phyloP scores from a whole-genome alignment of 140 eudicot genomes.

The Artemisia princeps region DNA sequence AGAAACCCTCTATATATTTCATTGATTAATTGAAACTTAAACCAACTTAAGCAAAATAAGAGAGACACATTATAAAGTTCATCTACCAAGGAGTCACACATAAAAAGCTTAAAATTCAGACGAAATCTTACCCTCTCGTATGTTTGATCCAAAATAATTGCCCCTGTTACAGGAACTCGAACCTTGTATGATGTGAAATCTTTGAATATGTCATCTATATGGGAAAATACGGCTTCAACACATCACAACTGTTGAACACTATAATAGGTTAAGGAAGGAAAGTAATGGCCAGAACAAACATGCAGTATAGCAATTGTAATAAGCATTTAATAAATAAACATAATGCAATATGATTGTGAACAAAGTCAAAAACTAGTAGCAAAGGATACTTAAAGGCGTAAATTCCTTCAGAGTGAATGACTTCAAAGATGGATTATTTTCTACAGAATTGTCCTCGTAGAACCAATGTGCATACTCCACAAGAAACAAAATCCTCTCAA shows the following conservation, averaged over 20 bases:
- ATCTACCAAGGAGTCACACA: neutral
- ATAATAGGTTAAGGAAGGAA: conserved; percentile 47
- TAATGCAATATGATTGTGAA: neutral
- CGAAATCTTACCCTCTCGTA: conserved; percentile 65
- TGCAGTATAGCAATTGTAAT: neutral
- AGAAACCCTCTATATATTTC: too few relatives aligned
- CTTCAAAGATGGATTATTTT: conserved; percentile 83
- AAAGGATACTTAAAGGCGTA: conserved; percentile 89
- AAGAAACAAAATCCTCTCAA: conserved; percentile 87
- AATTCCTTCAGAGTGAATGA: conserved; percentile 87
- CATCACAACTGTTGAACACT: conserved; percentile 97
- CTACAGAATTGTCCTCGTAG: conserved; percentile 91
- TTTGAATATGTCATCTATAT: conserved; percentile 90
- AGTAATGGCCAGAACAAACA: neutral
- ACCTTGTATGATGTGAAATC: conserved; percentile 96
- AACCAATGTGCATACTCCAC: conserved; percentile 99
- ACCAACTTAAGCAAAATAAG: conserved; percentile 1
- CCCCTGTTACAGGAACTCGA: conserved; percentile 98
- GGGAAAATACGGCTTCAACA: conserved; percentile 80
- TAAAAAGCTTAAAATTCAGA: neutral
- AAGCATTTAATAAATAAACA: too few relatives aligned
- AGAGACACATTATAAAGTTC: too few relatives aligned
- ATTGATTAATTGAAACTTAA: neutral
- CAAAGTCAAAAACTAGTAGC: neutral
- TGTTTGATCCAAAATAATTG: conserved; percentile 87